These are phyloP conservation scores for Rosa multiflora DNA, from an alignment of 306 rosid species.

Conservation along the genomic window DNA sequence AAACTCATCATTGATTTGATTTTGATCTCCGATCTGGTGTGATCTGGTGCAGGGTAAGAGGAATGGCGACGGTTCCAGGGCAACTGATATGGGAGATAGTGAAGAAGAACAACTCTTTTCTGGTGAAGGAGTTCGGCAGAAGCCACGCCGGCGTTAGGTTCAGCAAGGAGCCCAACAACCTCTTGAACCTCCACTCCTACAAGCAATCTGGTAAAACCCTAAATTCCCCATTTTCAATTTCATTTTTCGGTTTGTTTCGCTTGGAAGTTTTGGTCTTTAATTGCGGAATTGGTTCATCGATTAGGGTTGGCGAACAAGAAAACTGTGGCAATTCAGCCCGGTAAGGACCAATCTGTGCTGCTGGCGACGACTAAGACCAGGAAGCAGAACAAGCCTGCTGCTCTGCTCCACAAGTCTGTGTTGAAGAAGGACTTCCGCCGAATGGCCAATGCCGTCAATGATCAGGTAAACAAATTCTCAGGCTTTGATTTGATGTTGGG, in stretches of 20 bases:
- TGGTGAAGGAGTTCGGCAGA: constrained; percentile 82
- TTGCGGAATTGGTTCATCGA: neutral
- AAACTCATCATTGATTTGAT: neutral
- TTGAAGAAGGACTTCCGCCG: constrained; percentile 87
- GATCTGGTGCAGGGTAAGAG: constrained; percentile 20
- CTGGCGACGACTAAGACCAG: constrained; percentile 83
- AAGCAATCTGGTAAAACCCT: constrained; percentile 67
- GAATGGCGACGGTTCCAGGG: constrained; percentile 83
- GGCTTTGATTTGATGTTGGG: neutral
- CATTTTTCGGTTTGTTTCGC: neutral
- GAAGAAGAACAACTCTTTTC: constrained; percentile 79
- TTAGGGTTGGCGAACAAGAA: constrained; percentile 98
- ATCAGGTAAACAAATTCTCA: constrained; percentile 57
- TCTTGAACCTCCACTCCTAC: constrained; percentile 71
- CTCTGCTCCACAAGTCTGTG: constrained; percentile 77
- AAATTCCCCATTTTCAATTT: neutral
- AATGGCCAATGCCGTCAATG: constrained; percentile 72
- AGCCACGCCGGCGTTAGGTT: constrained; percentile 73
- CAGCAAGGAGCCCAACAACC: constrained; percentile 88
- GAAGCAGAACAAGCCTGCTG: constrained; percentile 87
- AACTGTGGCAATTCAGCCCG: constrained; percentile 77
- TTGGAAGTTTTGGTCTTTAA: neutral
- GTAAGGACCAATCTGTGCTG: constrained; percentile 72
- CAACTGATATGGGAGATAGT: constrained; percentile 97
- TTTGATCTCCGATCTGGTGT: constrained; percentile 16